These are phyloP conservation scores for Mycena leptocephala DNA, from an alignment of 768 basidiomycete species.

Conservation along the genomic window DNA sequence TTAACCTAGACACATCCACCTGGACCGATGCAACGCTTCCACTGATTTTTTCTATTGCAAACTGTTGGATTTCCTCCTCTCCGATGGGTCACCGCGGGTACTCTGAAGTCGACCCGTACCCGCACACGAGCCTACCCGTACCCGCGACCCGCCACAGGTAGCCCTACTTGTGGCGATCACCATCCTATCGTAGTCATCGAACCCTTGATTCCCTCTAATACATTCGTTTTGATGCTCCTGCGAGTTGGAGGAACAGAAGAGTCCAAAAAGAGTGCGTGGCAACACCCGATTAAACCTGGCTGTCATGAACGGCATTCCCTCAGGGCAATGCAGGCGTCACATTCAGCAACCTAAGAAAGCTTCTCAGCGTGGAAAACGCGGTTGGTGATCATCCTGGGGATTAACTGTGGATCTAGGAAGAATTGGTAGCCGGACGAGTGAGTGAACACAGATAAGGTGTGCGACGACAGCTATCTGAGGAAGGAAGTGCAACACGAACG, in stretches of 20 bases:
- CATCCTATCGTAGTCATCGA: slow-evolving; percentile 8
- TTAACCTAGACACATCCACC: no score
- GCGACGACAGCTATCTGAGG: no score
- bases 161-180: not conserved
- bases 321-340: slow-evolving; percentile 6
- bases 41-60: not conserved
- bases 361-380: slow-evolving; percentile 14
- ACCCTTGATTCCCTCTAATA: slow-evolving; percentile 6
- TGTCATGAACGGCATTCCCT: not conserved
- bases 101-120: no score
- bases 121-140: not conserved
- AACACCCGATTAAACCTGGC: slow-evolving; percentile 4
- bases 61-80: not conserved
- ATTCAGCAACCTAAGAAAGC: slow-evolving; percentile 14
- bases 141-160: not conserved
- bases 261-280: slow-evolving; percentile 6
- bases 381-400: slow-evolving; percentile 15
- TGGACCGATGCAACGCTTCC: not conserved
- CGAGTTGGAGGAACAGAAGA: slow-evolving; percentile 10
- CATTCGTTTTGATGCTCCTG: slow-evolving; percentile 10
- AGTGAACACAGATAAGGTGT: no score
- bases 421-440: no score
- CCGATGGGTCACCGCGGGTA: not conserved
- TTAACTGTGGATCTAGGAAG: slow-evolving; percentile 12
- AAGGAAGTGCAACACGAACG: no score